phyloP scores from a whole-genome alignment of 2,329 filamentous ascomycete species.

The Allantophomopsis cytisporea region DNA sequence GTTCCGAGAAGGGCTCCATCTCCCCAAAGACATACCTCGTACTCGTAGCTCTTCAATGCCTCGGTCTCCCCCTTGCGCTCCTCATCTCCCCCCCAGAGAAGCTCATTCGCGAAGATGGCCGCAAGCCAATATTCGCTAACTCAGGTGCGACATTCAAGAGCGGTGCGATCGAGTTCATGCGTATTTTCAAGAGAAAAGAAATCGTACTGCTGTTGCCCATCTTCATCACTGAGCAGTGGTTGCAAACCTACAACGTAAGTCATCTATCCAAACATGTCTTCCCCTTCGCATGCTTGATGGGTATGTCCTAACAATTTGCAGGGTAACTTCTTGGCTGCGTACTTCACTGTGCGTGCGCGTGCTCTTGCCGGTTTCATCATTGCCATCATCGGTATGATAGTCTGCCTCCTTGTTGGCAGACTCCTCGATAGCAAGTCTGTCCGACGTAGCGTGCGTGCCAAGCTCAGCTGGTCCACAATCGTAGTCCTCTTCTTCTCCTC shows the following conservation, averaged over 20 bases:
- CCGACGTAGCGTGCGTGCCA: constrained; percentile 11
- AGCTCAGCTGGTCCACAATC: constrained; percentile 24
- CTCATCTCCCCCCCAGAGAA: constrained; percentile 30
- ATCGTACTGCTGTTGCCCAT: constrained; percentile 53
- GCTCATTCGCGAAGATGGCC: constrained; percentile 51
- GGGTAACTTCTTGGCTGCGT: constrained; percentile 54
- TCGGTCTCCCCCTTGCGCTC: constrained; percentile 25
- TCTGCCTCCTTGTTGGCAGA: constrained; percentile 49
- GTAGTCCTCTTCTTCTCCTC: constrained; percentile 33
- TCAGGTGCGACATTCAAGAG: constrained; percentile 40
- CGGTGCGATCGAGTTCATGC: constrained; percentile 45
- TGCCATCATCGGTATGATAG: constrained; percentile 50
- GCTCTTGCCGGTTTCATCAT: constrained; percentile 60
- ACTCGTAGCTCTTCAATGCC: constrained; percentile 30
- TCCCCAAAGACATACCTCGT: constrained; percentile 25
- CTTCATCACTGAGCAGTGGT: constrained; percentile 58
- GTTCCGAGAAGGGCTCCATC: constrained; percentile 22
- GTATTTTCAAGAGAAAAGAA: constrained; percentile 43
- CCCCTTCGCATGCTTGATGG: too few relatives aligned
- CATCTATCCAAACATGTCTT: constrained; percentile 17
- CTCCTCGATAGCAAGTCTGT: constrained; percentile 12
- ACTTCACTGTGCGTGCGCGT: constrained; percentile 56
- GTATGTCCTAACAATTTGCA: constrained; percentile 38
- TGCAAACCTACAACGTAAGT: constrained; percentile 39
- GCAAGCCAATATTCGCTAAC: constrained; percentile 32